Base-by-base conservation (phyloP, 1,284 basidiomycete species). In the Ceratobasidium sp. region DNA sequence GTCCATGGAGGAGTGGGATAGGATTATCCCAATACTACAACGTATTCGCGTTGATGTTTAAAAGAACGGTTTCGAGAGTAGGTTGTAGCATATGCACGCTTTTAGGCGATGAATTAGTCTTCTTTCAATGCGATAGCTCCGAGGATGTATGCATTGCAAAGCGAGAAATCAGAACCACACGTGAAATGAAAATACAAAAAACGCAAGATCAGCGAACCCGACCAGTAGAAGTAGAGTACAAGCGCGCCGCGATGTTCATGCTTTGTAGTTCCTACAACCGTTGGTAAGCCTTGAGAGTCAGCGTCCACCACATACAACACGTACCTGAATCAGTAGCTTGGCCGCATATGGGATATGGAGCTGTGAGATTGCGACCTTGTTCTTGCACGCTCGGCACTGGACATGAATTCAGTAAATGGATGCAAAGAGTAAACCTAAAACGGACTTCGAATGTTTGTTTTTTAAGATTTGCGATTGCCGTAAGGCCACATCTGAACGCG, bases 391-490 rank as follows among this genome's bases (percentile, higher is more conserved):
- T 77, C 94, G 91, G 82, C 94, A 96, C 87, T 75, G 31, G 3
- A 28, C 8, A 51, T 11, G 61, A 56, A 20, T 23, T 51, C 45
- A 76, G 39, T 47, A 66, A 31, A 31, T 35, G 13, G 58, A 47
- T 20, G 7, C 20, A 33, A 39, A 31, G 66, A 67, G 23, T 23
- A 49, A 42, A 17, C 45, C 11, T 37, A 53, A n/a, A 76, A 66
- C 82, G 67, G 81, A 89, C 89, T 85, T 94, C 92, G 81, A 94
- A 94, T 31, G 89, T 94, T 87, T 94, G 93, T 82, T 94, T 94
- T 91, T 94, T 94, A 79, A 98, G 86, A 84, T 98, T 98, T 7
- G 96, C 96, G 82, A 98, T 96, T 1, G 96, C 96, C 33, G 95
- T 97, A 78, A 98, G 86, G 81, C 96, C 97, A 82, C 96, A 98